Base-by-base conservation (phyloP, 2,329 filamentous ascomycete species). In the Verticillium albo-atrum region DNA sequence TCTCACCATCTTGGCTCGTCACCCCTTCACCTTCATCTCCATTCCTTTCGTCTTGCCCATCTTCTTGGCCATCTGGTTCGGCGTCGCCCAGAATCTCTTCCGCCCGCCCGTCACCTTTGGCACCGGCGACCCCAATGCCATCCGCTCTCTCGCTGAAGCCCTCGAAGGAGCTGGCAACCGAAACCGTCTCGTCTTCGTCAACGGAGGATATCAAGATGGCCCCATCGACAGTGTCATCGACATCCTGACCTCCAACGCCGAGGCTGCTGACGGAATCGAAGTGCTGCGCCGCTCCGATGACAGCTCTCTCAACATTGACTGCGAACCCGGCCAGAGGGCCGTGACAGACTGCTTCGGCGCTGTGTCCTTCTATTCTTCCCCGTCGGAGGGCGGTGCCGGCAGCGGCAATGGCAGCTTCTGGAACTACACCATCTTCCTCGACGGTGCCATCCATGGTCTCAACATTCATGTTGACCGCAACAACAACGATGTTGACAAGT, bases 31-130 rank as follows among this genome's bases (percentile, higher is more conserved):
- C 25, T 84, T 84, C 2, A 60, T 80, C 52, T 73, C 85, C 62
- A 83, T 85, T 66, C 82, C 85, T 6, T 80, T 89, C 55, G 42
- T 88, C 23, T 75, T 89, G 1, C 87, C 87, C 3, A 73, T 89
- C 32, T 68, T 82, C 52, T 74, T 89, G 56, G 80, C 83, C 47
- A 74, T 81, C 25, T 86, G 89, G 66, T 79, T 89, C 61, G 83
- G 79, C 57, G 94, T 89, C 71, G 89, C 91, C 17, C 88, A 90
- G 66, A 93, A 93, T 71, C 84, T 97, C 63, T 94, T 96, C 68
- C 84, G 93, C 3, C 89, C 91, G 1, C 89, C 90, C 1, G 89
- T 89, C 1, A 76, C 82, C 3, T 96, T 83, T 68, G 93, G 93
- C 52, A 86, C 97, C 64, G 89, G 88, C 52, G 70, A 79, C 0